Evolutionary conservation across 2,329 filamentous ascomycete genomes (phyloP), one percentile per base, ranked within the genome.

Genomic region (Aspergillus arachidicola): DNA sequence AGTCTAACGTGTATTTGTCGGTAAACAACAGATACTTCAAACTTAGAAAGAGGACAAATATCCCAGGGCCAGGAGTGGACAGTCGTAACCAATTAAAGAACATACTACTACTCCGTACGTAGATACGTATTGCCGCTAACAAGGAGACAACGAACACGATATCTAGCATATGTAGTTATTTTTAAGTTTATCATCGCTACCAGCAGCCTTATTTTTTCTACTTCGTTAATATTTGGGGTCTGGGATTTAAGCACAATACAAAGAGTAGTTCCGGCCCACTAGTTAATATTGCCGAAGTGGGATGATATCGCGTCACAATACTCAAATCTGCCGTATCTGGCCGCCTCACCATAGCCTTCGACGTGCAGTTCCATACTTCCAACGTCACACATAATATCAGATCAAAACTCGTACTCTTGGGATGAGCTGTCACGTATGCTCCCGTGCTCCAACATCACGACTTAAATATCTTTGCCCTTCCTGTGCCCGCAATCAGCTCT

Each of bases 371-470:
- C 21, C 51, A 55, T 55, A 34, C 16, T 41, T 55, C 4, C 7
- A 34, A 36, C 51, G 6, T 26, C 34, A 38, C n/a, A 65, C 41
- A 62, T 61, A 61, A 62, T 61, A 61, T 60, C 51, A 41, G 43
- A 67, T 30, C 38, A 55, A 55, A 59, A 14, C n/a, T 38, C 45
- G 45, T 58, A 66, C 59, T 46, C 61, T 69, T 77, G 79, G 73
- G 64, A 91, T 92, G 88, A 86, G 86, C 73, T 93, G 90, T 81
- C 84, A 88, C 75, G 86, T 91, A 75, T 93, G 90, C 76, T 78
- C 75, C 66, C 78, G 80, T 80, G 82, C 76, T 82, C 86, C 72
- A 75, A 80, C 72, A 81, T 76, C 82, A 85, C 84, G 81, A 72
- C 77, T 88, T 60, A 87, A 87, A 14, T 90, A 91, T 70, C 81